phyloP scores from a whole-genome alignment of 2,329 filamentous ascomycete species.

The Penicillium sp. region DNA sequence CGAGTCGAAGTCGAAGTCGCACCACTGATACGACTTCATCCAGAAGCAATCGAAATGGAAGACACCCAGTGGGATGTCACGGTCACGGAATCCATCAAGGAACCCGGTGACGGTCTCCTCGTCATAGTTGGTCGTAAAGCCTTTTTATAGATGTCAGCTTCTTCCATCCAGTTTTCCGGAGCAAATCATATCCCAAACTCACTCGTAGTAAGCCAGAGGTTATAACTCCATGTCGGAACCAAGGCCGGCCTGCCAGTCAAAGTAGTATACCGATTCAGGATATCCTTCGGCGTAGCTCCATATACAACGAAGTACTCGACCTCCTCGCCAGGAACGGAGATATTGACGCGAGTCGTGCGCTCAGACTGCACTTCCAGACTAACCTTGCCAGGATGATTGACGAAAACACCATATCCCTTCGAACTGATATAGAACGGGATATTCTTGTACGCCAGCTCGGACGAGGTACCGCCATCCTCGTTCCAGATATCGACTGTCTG shows the following conservation, averaged over 20 bases:
- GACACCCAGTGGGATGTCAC: conserved; percentile 58
- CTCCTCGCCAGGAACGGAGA: conserved; percentile 58
- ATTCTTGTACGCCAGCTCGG: conserved; percentile 36
- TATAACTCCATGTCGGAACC: conserved; percentile 66
- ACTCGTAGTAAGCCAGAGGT: conserved; percentile 63
- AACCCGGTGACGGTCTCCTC: conserved; percentile 59
- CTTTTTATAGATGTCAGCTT: conserved; percentile 21
- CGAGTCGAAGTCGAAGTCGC: conserved; percentile 62
- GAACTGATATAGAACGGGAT: conserved; percentile 43
- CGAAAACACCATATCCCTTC: conserved; percentile 67
- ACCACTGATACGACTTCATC: conserved; percentile 68
- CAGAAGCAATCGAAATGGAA: conserved; percentile 74
- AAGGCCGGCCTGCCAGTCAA: conserved; percentile 58
- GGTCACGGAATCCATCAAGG: conserved; percentile 58
- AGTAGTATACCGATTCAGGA: conserved; percentile 57
- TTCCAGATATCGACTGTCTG: conserved; percentile 60
- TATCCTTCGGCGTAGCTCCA: conserved; percentile 62
- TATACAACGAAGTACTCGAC: conserved; percentile 68
- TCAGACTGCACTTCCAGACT: conserved; percentile 68
- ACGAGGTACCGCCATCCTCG: conserved; percentile 43
- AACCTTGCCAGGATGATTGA: conserved; percentile 60
- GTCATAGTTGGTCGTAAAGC: conserved; percentile 65
- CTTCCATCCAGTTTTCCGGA: background rate
- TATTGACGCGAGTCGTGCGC: conserved; percentile 61
- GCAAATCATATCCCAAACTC: background rate